Evolutionary conservation across 805 yeast genomes (phyloP).

Genomic region (Candida morakotiae): DNA sequence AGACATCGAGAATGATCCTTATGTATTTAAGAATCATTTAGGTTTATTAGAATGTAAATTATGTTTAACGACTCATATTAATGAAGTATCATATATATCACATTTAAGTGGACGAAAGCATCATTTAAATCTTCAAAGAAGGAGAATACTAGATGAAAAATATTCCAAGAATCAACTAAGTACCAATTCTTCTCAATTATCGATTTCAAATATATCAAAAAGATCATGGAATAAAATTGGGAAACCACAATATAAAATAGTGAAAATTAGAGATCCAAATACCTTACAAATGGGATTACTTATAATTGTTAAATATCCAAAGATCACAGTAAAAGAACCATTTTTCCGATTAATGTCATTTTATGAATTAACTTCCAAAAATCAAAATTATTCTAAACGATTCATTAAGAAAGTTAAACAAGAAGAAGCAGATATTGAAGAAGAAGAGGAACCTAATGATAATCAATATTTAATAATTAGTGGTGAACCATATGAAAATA

Average conservation of each 20-base stretch:
- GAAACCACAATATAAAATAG: constrained; percentile 63
- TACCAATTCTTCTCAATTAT: constrained; percentile 15
- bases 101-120: constrained; percentile 87
- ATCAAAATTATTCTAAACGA: constrained; percentile 28
- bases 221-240: constrained; percentile 60
- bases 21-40: constrained; percentile 76
- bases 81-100: constrained; percentile 75
- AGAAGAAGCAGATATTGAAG: constrained; percentile 13
- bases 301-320: constrained; percentile 55
- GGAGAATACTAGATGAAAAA: constrained; percentile 40
- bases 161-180: constrained; percentile 16
- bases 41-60: constrained; percentile 82
- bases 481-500: constrained; percentile 88
- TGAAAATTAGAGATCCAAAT: constrained; percentile 63
- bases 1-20: constrained; percentile 67
- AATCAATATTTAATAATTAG: constrained; percentile 73
- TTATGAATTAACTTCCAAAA: constrained; percentile 52
- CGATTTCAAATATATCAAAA: constrained; percentile 39
- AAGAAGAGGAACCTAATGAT: constrained; percentile 25
- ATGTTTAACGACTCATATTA: constrained; percentile 78
- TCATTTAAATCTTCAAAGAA: constrained; percentile 62
- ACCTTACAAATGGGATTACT: constrained; percentile 61
- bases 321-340: constrained; percentile 50
- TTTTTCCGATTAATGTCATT: constrained; percentile 73
- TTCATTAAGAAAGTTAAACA: constrained; percentile 10